Conservation (phyloP, 1,139 yeast genomes). For the Kluyveromyces sp. region DNA sequence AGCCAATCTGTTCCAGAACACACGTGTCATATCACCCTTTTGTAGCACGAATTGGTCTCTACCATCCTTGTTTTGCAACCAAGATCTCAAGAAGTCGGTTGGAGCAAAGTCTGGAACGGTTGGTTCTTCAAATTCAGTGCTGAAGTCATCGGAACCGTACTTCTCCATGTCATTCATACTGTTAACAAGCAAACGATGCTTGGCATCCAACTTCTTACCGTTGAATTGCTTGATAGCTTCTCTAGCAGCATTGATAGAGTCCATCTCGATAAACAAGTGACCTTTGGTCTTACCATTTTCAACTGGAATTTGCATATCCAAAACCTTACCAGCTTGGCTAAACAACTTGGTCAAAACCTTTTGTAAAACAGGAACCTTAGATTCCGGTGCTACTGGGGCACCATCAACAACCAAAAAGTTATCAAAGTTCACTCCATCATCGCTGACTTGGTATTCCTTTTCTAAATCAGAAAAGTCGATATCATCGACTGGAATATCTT, state of each 20-base stretch:
- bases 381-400: slow-evolving; percentile 89
- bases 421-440: slow-evolving; percentile 58
- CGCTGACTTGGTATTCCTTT: slow-evolving; percentile 53
- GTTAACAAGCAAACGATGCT: slow-evolving; percentile 83
- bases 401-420: slow-evolving; percentile 87
- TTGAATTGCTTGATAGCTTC: slow-evolving; percentile 75
- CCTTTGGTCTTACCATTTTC: slow-evolving; percentile 69
- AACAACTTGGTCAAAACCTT: slow-evolving; percentile 82
- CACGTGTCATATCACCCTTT: slow-evolving; percentile 71
- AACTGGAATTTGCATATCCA: slow-evolving; percentile 65
- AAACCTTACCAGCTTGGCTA: slow-evolving; percentile 49
- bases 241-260: slow-evolving; percentile 57
- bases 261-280: slow-evolving; percentile 78
- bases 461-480: slow-evolving; percentile 88
- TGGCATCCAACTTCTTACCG: slow-evolving; percentile 87
- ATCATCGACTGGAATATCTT: slow-evolving; percentile 49
- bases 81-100: slow-evolving; percentile 75
- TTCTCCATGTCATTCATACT: slow-evolving; percentile 78
- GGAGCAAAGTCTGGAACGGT: slow-evolving; percentile 60
- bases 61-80: slow-evolving; percentile 85
- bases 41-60: slow-evolving; percentile 88
- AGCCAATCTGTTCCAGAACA: slow-evolving; percentile 78
- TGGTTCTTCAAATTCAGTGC: slow-evolving; percentile 64
- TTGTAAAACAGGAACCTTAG: slow-evolving; percentile 75
- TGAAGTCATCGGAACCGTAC: slow-evolving; percentile 61